phyloP scores from a whole-genome alignment of 108 stramenopile genomes.

The Chaetoceros tenuissimus region DNA sequence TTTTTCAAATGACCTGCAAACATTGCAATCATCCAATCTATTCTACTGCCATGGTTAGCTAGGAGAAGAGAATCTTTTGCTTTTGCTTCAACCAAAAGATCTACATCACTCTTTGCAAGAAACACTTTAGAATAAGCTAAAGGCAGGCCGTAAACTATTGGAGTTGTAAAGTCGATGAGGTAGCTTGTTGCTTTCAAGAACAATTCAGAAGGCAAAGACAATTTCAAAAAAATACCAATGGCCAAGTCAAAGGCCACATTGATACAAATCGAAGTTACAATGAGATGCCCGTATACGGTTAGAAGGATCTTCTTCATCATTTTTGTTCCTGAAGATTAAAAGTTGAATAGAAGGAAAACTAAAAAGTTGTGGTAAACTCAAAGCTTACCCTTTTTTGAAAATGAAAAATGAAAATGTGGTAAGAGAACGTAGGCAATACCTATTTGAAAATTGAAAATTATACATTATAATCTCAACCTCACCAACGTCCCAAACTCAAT shows the following conservation, averaged over 20 bases:
- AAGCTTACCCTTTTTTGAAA: no score
- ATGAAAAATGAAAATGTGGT: no score
- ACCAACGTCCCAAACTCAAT: no score
- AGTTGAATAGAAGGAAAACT: no score
- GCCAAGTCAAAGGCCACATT: constrained; percentile 36
- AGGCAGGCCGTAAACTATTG: constrained; percentile 33
- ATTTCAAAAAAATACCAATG: constrained; percentile 20
- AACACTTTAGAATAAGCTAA: constrained; percentile 23
- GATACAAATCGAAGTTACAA: constrained; percentile 24
- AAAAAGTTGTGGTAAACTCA: no score
- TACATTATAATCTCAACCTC: no score
- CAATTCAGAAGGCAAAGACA: constrained; percentile 7
- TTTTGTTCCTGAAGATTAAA: no score
- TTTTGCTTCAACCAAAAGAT: constrained; percentile 21
- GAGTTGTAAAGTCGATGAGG: constrained; percentile 36
- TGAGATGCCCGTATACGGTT: constrained; percentile 30
- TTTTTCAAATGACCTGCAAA: constrained; percentile 20
- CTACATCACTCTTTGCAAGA: constrained; percentile 23
- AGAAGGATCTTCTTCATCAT: no score
- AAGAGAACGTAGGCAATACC: no score
- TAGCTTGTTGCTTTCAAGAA: constrained; percentile 11
- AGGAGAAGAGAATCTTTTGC: constrained; percentile 16
- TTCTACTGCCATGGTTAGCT: constrained; percentile 29
- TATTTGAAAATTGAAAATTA: no score
- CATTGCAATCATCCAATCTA: constrained; percentile 46